phyloP scores from a whole-genome alignment of 768 basidiomycete species.

The Infundibulicybe gibba region DNA sequence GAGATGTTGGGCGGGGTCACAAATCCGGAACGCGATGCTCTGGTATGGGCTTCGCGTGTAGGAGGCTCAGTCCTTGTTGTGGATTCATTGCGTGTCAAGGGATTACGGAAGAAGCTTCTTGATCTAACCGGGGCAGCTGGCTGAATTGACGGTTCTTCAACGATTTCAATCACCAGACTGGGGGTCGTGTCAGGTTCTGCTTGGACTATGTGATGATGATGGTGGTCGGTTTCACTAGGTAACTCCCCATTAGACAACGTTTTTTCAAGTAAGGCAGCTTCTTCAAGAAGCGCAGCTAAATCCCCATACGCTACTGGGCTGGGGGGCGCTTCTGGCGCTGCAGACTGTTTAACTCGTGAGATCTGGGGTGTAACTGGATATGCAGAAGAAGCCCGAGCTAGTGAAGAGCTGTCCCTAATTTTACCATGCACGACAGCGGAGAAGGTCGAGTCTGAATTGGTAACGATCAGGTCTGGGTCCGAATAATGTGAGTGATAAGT shows the following conservation, averaged over 20 bases:
- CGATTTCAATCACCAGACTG: no score
- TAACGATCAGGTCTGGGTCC: not conserved
- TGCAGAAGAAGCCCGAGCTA: slow-evolving; percentile 11
- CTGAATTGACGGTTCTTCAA: no score
- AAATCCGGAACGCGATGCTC: no score
- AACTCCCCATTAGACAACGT: slow-evolving; percentile 47
- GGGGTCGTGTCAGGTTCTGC: no score
- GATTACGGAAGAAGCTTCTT: no score
- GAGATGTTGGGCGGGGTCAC: no score
- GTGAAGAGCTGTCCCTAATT: slow-evolving; percentile 32
- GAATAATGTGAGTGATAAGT: slow-evolving; percentile 1
- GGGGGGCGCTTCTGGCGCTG: slow-evolving; percentile 29
- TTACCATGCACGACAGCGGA: slow-evolving; percentile 58
- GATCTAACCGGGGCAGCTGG: no score
- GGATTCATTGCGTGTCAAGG: no score
- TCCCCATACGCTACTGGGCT: slow-evolving; percentile 48
- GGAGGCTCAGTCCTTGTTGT: no score
- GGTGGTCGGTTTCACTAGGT: slow-evolving; percentile 27
- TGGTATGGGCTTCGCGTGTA: no score
- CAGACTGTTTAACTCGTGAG: slow-evolving; percentile 23
- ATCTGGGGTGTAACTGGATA: slow-evolving; percentile 23
- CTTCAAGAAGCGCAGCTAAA: slow-evolving; percentile 48
- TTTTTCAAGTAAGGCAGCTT: slow-evolving; percentile 56
- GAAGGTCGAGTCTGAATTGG: slow-evolving; percentile 30
- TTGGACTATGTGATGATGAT: no score